Evolutionary conservation across 2,329 filamentous ascomycete species (phyloP), one percentile per base, ranked within the genome.

Genomic region (Claviceps cyperi): DNA sequence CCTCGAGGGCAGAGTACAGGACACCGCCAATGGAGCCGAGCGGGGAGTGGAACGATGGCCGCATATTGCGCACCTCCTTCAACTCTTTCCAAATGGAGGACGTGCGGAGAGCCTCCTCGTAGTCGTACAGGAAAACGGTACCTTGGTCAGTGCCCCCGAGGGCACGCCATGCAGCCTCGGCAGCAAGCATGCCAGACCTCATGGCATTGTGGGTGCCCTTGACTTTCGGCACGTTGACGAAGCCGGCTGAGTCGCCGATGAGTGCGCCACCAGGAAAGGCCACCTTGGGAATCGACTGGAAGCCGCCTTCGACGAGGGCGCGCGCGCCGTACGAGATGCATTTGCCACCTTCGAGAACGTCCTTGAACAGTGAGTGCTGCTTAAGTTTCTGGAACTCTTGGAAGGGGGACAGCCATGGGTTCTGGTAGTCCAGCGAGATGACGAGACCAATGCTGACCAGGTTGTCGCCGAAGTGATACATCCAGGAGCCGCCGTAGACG

Each of bases 391-490:
- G 92, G 66, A 98, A 98, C 65, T 98, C 92, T 51, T 82, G 80
- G 64, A 97, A 98, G 0, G 92, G 92, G 3, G 90, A 92, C 50
- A 97, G 69, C 88, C 91, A 98, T 0, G 92, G 92, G 68, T 98
- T 98, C 41, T 86, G 76, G 66, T 98, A 98, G 72, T 98, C 92
- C 49, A 98, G 76, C 22, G 90, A 90, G 38, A 94, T 86, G 11
- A 98, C 92, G 17, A 97, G 74, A 22, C 92, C 92, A 50, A 98
- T 75, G 57, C 83, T 89, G 53, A 98, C 91, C 59, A 97, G 78
- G 67, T 97, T 98, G 59, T 98, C 91, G 38, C 90, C 92, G 66
- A 97, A 98, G 67, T 98, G 92, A 63, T 98, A 98, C 86, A 98
- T 90, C 83, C 89, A 98, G n/a, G 86, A 89, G 56, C 92, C 92